Evolutionary conservation across 2,329 filamentous ascomycete species (phyloP).

Genomic region (Orbilia brochopaga): DNA sequence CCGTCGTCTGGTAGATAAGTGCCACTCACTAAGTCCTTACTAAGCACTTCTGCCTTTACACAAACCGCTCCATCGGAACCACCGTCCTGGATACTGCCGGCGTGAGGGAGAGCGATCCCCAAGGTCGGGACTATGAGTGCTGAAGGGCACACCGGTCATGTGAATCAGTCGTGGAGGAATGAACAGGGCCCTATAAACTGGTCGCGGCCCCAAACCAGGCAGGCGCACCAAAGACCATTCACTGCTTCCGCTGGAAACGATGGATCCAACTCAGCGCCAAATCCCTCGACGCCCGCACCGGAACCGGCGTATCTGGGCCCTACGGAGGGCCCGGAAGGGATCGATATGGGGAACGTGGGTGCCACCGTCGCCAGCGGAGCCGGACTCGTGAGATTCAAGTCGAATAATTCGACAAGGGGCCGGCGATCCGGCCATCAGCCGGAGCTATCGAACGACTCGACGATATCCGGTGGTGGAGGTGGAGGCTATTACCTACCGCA

Average conservation of each 20-base stretch:
- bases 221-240: conserved; percentile 21
- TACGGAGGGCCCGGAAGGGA: conserved; percentile 15
- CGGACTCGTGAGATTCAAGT: conserved; percentile 37
- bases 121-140: conserved; percentile 37
- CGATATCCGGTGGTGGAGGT: conserved; percentile 25
- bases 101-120: conserved; percentile 6
- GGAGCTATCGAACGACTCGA: conserved; percentile 45
- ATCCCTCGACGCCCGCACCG: conserved; percentile 11
- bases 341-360: background rate
- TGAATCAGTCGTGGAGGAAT: conserved; percentile 29
- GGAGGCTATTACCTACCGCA: conserved; percentile 32
- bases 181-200: conserved; percentile 34
- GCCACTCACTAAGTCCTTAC: background rate
- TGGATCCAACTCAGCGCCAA: background rate
- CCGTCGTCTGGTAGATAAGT: too few species aligned
- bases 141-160: conserved; percentile 28
- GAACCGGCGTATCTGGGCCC: conserved; percentile 23
- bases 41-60: background rate
- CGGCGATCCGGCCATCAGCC: conserved; percentile 36
- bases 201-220: conserved; percentile 45
- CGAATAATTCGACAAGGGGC: conserved; percentile 15
- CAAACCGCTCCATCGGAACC: background rate
- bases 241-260: conserved; percentile 22
- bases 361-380: conserved; percentile 24
- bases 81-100: conserved; percentile 4